A percentile compares a stretch with the other conserved stretches of the same genome.
These are phyloP conservation scores for Sporothrix euskadiensis DNA, from an alignment of 2,329 filamentous ascomycete species.

Conservation along the genomic window DNA sequence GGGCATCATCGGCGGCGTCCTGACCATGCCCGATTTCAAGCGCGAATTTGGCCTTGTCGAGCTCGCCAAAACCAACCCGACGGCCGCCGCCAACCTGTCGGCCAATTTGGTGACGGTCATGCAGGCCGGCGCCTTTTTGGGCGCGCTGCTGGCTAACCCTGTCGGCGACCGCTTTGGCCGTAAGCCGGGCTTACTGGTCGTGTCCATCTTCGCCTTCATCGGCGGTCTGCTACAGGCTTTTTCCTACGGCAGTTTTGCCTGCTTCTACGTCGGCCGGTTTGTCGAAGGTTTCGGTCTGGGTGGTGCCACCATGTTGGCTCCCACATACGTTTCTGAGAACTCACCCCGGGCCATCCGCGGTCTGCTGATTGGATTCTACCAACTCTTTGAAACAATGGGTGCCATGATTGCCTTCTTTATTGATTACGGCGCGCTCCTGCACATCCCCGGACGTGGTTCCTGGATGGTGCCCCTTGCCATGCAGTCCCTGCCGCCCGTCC, in stretches of 20 bases:
- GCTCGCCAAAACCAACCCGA: conserved; percentile 32
- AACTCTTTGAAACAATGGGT: conserved; percentile 57
- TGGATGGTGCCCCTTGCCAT: conserved; percentile 60
- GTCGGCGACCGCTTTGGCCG: conserved; percentile 39
- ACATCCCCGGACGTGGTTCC: conserved; percentile 46
- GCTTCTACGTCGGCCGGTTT: conserved; percentile 44
- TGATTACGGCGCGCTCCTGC: conserved; percentile 52
- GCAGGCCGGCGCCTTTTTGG: conserved; percentile 36
- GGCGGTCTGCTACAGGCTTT: conserved; percentile 40
- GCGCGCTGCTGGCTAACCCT: conserved; percentile 35
- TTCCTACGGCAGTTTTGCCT: conserved; percentile 37
- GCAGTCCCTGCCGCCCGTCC: conserved; percentile 57
- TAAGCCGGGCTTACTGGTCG: conserved; percentile 38
- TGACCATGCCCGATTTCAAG: conserved; percentile 35
- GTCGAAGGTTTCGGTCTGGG: conserved; percentile 55
- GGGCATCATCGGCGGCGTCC: conserved; percentile 37
- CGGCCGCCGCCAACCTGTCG: conserved; percentile 33
- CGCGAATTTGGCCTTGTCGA: conserved; percentile 54
- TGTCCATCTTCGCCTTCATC: conserved; percentile 37
- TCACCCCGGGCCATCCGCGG: conserved; percentile 60
- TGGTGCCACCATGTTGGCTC: conserved; percentile 58
- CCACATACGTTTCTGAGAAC: conserved; percentile 63
- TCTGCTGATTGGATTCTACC: conserved; percentile 60
- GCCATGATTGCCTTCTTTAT: conserved; percentile 56
- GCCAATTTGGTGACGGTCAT: conserved; percentile 36